phyloP scores from a whole-genome alignment of 163 green algal genomes.

The Chlamydomonas reinhardtii region DNA sequence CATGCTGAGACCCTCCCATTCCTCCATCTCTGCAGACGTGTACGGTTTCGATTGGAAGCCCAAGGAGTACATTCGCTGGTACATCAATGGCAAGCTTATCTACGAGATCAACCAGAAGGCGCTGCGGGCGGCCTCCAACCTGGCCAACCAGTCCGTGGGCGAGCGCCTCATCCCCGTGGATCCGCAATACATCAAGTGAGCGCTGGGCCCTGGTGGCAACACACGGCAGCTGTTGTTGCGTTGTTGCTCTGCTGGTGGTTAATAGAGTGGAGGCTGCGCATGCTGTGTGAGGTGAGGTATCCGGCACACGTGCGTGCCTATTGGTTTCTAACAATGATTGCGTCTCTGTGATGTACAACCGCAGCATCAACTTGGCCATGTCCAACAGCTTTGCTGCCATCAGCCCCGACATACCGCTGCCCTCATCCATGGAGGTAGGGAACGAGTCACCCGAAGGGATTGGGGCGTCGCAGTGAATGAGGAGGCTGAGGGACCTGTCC shows the following conservation, averaged over 20 bases:
- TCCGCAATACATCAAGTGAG: conserved; percentile 27
- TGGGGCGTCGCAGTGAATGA: too few species aligned
- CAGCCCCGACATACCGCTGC: conserved; percentile 21
- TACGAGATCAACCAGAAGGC: conserved; percentile 19
- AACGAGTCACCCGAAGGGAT: too few species aligned
- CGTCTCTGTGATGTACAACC: too few species aligned
- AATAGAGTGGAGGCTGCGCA: too few species aligned
- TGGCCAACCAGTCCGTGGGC: conserved; percentile 4
- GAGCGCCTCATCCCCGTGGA: conserved; percentile 39
- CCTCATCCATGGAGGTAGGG: conserved; percentile 15
- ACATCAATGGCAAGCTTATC: conserved; percentile 38
- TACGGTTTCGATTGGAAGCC: conserved; percentile 37
- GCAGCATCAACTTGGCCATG: conserved; percentile 37
- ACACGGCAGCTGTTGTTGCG: too few species aligned
- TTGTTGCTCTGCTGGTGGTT: too few species aligned
- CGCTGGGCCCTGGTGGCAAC: too few species aligned
- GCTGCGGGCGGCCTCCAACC: conserved; percentile 5
- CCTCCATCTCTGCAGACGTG: not conserved
- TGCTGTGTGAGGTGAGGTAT: too few species aligned
- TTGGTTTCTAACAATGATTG: too few species aligned
- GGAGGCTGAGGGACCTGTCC: too few species aligned
- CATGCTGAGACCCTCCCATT: too few species aligned
- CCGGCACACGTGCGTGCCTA: too few species aligned
- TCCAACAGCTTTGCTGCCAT: conserved; percentile 28
- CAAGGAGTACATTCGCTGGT: conserved; percentile 28